A percentile compares a stretch with the other conserved stretches of the same genome.
Evolutionary conservation across 495 filamentous ascomycete genomes (phyloP).

Genomic region (Lasiosphaeris hirsuta): DNA sequence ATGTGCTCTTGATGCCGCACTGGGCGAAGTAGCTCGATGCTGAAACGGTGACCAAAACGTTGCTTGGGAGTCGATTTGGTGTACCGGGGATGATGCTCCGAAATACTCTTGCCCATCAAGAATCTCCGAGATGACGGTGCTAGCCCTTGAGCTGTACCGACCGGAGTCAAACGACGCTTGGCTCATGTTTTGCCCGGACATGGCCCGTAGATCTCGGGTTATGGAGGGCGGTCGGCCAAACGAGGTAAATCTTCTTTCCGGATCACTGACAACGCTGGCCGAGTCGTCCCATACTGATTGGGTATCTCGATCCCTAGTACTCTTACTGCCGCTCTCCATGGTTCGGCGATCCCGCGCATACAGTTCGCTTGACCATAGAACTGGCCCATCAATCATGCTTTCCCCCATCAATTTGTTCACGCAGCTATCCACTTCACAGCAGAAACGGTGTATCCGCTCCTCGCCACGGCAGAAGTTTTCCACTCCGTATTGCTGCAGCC

Average conservation of each 20-base stretch:
- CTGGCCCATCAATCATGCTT: conserved; percentile 79
- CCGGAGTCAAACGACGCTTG: conserved; percentile 67
- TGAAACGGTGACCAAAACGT: conserved; percentile 90
- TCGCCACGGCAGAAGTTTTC: conserved; percentile 96
- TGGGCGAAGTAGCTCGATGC: conserved; percentile 57
- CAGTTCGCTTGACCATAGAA: conserved; percentile 88
- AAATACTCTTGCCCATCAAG: conserved; percentile 70
- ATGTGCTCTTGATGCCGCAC: conserved; percentile 53
- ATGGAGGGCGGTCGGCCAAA: conserved; percentile 35
- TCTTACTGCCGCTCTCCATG: conserved; percentile 61
- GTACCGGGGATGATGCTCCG: conserved; percentile 61
- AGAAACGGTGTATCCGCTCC: conserved; percentile 92
- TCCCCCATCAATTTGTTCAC: conserved; percentile 85
- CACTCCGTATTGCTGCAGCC: conserved; percentile 75
- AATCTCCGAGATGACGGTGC: conserved; percentile 56
- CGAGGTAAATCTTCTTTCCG: conserved; percentile 38
- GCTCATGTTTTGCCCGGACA: conserved; percentile 55
- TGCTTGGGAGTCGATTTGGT: conserved; percentile 71
- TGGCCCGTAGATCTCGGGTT: conserved; percentile 48
- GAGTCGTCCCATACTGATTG: conserved; percentile 50
- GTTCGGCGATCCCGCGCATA: conserved; percentile 74
- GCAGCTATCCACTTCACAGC: conserved; percentile 82
- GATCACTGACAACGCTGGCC: conserved; percentile 54
- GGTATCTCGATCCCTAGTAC: conserved; percentile 32
- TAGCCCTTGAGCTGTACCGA: conserved; percentile 56